Percentiles rank a stretch among this genome's conserved stretches.
These are phyloP conservation scores for Drechslerella coelobrocha DNA, from an alignment of 2,329 filamentous ascomycete species.

Conservation along the genomic window DNA sequence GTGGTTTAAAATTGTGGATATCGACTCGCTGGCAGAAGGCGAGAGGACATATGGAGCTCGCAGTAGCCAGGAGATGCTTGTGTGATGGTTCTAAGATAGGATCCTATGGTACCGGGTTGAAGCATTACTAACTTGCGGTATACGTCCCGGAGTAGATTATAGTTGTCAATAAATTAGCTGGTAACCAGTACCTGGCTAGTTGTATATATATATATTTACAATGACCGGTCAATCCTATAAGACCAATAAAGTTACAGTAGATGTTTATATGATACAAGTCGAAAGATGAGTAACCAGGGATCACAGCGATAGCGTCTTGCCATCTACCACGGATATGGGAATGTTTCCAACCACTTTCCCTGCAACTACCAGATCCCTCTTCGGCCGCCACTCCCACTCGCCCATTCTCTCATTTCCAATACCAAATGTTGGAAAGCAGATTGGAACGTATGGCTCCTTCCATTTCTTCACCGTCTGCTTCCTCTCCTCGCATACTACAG, in stretches of 20 bases:
- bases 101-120: constrained; percentile 1
- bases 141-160: too few relatives aligned
- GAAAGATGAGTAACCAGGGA: not conserved
- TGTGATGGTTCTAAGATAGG: not conserved
- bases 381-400: constrained; percentile 45
- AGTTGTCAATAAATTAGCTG: too few relatives aligned
- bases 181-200: too few relatives aligned
- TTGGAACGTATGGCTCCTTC: constrained; percentile 21
- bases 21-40: constrained; percentile 5
- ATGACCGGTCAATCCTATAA: not conserved
- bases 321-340: constrained; percentile 9
- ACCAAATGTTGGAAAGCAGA: constrained; percentile 38
- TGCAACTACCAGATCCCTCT: constrained; percentile 30
- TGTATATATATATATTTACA: constrained; percentile 11
- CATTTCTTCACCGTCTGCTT: constrained; percentile 13
- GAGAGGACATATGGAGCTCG: not conserved
- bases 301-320: constrained; percentile 15
- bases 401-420: constrained; percentile 19
- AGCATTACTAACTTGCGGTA: not conserved
- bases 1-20: constrained; percentile 24
- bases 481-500: constrained; percentile 31
- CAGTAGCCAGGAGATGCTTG: constrained; percentile 31
- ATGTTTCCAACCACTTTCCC: constrained; percentile 21
- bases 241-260: too few relatives aligned
- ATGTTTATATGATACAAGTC: constrained; percentile 4